A percentile compares a stretch with the other conserved stretches of the same genome.
Evolutionary conservation across 768 basidiomycete species (phyloP).

Genomic region (Plicaturopsis crispa): DNA sequence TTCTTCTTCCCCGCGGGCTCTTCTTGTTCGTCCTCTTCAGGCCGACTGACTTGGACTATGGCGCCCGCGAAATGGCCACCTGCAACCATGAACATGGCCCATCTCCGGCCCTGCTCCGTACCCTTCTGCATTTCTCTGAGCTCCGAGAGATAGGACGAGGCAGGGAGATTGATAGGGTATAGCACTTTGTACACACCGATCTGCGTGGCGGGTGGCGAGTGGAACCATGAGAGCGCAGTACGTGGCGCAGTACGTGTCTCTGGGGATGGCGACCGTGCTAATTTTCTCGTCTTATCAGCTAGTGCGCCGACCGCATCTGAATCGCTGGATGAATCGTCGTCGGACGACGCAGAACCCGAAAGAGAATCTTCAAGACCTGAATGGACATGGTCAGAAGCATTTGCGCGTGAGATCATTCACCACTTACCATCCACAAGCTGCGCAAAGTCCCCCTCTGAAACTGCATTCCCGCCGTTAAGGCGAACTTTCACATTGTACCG

Average conservation of each 20-base stretch:
- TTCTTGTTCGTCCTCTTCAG: conserved; percentile 34
- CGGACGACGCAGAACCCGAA: conserved; percentile 75
- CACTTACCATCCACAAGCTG: conserved; percentile 74
- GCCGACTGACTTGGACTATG: conserved; percentile 61
- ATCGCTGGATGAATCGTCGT: conserved; percentile 45
- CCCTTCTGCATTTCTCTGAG: conserved; percentile 59
- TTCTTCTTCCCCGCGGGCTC: conserved; percentile 36
- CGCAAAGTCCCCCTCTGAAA: conserved; percentile 66
- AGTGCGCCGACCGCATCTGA: conserved; percentile 64
- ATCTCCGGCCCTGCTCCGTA: conserved; percentile 54
- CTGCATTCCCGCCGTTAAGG: conserved; percentile 51
- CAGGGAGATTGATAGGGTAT: conserved; percentile 43
- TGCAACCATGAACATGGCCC: conserved; percentile 95
- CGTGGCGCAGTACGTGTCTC: conserved; percentile 20
- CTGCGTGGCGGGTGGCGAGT: conserved; percentile 80
- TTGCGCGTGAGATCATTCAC: not conserved
- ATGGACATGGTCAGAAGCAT: conserved; percentile 2
- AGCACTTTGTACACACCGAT: conserved; percentile 80
- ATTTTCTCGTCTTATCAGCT: conserved; percentile 49
- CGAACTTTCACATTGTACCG: conserved; percentile 91
- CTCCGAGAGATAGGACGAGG: conserved; percentile 46
- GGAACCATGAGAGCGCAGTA: conserved; percentile 86
- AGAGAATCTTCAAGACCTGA: conserved; percentile 79
- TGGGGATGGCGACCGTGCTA: conserved; percentile 30
- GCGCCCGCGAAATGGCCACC: conserved; percentile 98